Percentiles rank a stretch among this genome's conserved stretches.
phyloP scores from a whole-genome alignment of 805 yeast species.

The Starmerella sp. region DNA sequence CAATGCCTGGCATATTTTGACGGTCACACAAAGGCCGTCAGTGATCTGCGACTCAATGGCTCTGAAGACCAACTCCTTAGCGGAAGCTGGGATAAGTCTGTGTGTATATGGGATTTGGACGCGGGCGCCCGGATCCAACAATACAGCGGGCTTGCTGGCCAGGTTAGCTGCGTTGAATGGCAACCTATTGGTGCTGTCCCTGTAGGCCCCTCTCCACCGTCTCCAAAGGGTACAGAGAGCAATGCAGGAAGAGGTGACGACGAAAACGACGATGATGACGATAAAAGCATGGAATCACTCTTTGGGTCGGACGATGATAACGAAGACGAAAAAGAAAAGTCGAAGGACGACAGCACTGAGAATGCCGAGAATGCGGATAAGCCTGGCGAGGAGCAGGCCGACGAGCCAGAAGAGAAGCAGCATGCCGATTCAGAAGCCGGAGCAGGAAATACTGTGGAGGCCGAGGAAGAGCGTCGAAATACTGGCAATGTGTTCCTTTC shows the following conservation, averaged over 20 bases:
- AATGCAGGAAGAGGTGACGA: conserved; percentile 18
- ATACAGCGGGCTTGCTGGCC: conserved; percentile 57
- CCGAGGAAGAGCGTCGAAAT: neutral
- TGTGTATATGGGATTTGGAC: conserved; percentile 76
- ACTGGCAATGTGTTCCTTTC: conserved; percentile 47
- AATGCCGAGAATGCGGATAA: conserved; percentile 5
- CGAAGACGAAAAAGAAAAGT: conserved; percentile 36
- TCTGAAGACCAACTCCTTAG: conserved; percentile 56
- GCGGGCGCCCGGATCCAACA: conserved; percentile 45
- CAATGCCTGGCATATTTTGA: conserved; percentile 63
- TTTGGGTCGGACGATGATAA: conserved; percentile 49
- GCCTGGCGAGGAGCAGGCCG: neutral
- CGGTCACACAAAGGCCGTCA: conserved; percentile 62
- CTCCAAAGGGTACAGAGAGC: conserved; percentile 17
- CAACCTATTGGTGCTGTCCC: conserved; percentile 25
- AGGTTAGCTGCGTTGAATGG: conserved; percentile 62
- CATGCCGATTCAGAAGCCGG: no score
- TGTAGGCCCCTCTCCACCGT: conserved; percentile 14
- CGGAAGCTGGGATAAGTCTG: conserved; percentile 82
- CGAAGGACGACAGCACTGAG: neutral
- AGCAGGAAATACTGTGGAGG: no score
- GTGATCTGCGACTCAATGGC: conserved; percentile 52
- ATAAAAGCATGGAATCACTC: conserved; percentile 38
- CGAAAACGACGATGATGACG: conserved; percentile 20
- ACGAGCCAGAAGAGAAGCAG: no score